A percentile compares a stretch with the other conserved stretches of the same genome.
phyloP scores from a whole-genome alignment of 2,329 filamentous ascomycete genomes.

The Leptoxyphium fumago region DNA sequence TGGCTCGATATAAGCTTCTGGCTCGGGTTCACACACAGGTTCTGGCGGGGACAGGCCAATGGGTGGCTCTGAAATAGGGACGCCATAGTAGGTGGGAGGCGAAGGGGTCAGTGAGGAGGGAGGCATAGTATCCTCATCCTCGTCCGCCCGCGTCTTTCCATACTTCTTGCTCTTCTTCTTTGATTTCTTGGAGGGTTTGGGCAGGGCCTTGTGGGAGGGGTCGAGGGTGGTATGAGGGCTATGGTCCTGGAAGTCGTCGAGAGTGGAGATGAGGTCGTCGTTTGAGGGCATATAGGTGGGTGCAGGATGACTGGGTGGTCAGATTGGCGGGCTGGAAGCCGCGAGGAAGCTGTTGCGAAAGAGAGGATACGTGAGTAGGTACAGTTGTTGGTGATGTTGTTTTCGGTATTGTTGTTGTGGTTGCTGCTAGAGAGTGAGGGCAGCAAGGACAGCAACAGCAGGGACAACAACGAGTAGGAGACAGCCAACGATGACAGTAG shows the following conservation, averaged over 20 bases:
- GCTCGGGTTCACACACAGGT: not conserved
- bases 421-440: no score
- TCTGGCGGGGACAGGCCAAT: slow-evolving; percentile 1
- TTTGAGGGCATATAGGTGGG: not conserved
- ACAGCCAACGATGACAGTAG: no score
- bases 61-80: slow-evolving; percentile 1
- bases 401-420: no score
- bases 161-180: slow-evolving; percentile 16
- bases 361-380: no score
- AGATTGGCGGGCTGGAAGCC: no score
- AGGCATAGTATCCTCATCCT: slow-evolving; percentile 12
- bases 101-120: slow-evolving; percentile 15
- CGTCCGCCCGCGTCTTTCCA: slow-evolving; percentile 7
- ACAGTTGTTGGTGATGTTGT: no score
- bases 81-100: slow-evolving; percentile 6
- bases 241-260: slow-evolving; percentile 12
- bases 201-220: slow-evolving; percentile 5
- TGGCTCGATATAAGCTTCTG: not conserved
- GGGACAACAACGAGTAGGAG: not conserved
- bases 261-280: not conserved
- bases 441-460: not conserved
- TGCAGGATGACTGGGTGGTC: not conserved
- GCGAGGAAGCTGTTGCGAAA: no score
- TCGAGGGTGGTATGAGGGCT: slow-evolving; percentile 8
- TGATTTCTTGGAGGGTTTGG: slow-evolving; percentile 6